Conservation (phyloP, 2,329 filamentous ascomycete genomes). For the Botrytis medusae region DNA sequence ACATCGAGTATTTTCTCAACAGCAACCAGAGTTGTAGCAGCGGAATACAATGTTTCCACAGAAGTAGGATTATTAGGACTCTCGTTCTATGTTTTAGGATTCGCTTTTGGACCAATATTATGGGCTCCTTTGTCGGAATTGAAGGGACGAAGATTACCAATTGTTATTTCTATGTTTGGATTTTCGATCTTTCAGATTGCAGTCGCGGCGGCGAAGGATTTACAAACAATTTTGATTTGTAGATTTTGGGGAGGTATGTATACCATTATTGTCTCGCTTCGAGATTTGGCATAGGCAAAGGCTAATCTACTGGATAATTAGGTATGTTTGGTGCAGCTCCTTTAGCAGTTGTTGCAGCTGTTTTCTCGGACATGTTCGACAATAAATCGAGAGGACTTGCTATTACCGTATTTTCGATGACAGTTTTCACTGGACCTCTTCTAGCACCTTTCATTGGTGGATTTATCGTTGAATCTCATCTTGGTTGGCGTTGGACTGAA, state of each 20-base stretch:
- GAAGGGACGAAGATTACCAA: slow-evolving; percentile 62
- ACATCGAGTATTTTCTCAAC: slow-evolving; percentile 74
- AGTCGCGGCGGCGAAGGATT: slow-evolving; percentile 63
- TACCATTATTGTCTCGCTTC: not conserved
- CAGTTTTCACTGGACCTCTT: slow-evolving; percentile 66
- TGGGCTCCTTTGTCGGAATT: slow-evolving; percentile 75
- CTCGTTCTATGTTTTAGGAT: slow-evolving; percentile 69
- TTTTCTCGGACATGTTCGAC: slow-evolving; percentile 72
- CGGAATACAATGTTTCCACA: slow-evolving; percentile 57
- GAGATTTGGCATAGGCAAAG: not conserved
- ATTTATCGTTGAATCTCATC: slow-evolving; percentile 60
- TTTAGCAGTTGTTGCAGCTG: slow-evolving; percentile 66
- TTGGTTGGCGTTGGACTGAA: slow-evolving; percentile 74
- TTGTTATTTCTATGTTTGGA: slow-evolving; percentile 63
- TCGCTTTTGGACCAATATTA: slow-evolving; percentile 69
- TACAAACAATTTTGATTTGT: slow-evolving; percentile 68
- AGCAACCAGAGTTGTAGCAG: slow-evolving; percentile 57
- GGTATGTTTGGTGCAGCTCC: slow-evolving; percentile 67
- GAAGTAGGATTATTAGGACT: slow-evolving; percentile 66
- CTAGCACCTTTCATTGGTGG: slow-evolving; percentile 69
- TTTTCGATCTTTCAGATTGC: slow-evolving; percentile 69
- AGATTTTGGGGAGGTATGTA: slow-evolving; percentile 70
- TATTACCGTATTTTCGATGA: slow-evolving; percentile 59
- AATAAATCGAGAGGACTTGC: slow-evolving; percentile 60
- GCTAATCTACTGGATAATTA: slow-evolving; percentile 24